phyloP scores from a whole-genome alignment of 306 rosid genomes.

The Malus fusca region DNA sequence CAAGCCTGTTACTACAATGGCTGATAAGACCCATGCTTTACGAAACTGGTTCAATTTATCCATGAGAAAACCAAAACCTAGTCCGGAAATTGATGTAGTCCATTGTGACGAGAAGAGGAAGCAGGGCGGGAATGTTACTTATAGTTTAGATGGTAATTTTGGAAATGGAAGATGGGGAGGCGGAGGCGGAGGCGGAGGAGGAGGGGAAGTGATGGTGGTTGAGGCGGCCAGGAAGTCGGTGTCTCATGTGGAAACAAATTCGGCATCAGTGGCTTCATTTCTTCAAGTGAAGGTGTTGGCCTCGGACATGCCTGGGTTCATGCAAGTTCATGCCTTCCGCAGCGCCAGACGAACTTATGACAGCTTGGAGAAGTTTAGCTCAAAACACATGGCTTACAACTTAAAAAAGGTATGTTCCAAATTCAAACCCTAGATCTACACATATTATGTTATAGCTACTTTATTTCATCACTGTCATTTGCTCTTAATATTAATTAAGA shows the following conservation, averaged over 20 bases:
- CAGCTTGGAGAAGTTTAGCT: constrained; percentile 71
- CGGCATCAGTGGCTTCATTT: constrained; percentile 51
- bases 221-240: constrained; percentile 69
- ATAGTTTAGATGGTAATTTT: background rate
- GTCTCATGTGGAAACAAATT: constrained; percentile 66
- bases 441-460: too few relatives aligned
- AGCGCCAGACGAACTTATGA: constrained; percentile 74
- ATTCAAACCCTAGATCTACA: background rate
- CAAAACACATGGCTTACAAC: constrained; percentile 72
- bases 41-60: constrained; percentile 40
- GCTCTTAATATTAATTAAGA: background rate
- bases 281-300: constrained; percentile 81
- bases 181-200: background rate
- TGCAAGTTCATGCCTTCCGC: constrained; percentile 90
- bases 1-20: background rate
- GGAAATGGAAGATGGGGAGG: background rate
- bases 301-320: constrained; percentile 81
- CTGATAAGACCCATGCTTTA: constrained; percentile 22
- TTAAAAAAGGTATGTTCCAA: constrained; percentile 65
- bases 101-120: constrained; percentile 11
- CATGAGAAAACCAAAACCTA: constrained; percentile 29
- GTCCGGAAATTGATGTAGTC: constrained; percentile 3
- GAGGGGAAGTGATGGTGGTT: background rate
- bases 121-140: background rate
- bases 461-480: background rate